Evolutionary conservation across 495 filamentous ascomycete species (phyloP), one percentile per base, ranked within the genome.

Genomic region (Talaromyces trachyspermus): DNA sequence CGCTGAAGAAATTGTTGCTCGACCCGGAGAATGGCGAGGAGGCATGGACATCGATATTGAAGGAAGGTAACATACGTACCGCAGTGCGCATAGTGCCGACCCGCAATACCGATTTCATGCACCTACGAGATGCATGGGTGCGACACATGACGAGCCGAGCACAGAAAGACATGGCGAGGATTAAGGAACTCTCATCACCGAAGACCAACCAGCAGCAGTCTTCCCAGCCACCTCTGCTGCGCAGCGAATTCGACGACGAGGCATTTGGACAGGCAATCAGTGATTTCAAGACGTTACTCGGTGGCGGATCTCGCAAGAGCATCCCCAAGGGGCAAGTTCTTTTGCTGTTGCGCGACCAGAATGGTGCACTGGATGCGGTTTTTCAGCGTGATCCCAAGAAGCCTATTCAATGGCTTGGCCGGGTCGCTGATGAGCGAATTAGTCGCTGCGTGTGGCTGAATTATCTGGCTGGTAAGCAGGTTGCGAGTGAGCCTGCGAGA

Each of bases 51-150:
- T 72, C 75, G 19, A 69, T 95, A 2, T 60, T 96, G 33, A 70
- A 70, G 49, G 65, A 77, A 1, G 68, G 76, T 18, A 75, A 80
- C 0, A 71, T 86, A 8, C 77, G 83, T 6, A 91, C 82, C 1
- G 76, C 81, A 1, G 77, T 89, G 59, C 75, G 89, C 5, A 80
- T 96, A 42, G 83, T 91, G 7, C 92, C 94, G 0, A 85, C 83
- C 0, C 74, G 88, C 25, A 87, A 89, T 61, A 96, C 92, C 4
- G 89, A 95, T 62, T 95, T 95, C 65, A 74, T 81, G 59, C 92
- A 98, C 58, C 58, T 98, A 51, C 77, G 89, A 25, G 92, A 98
- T 59, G 91, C 86, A 0, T 95, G 86, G 72, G 86, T 97, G 17
- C 76, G 88, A 2, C 83, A 85, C 14, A 84, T 98, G 52, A 85